Conservation (phyloP, 495 filamentous ascomycete genomes). For the Aspergillus affinis region DNA sequence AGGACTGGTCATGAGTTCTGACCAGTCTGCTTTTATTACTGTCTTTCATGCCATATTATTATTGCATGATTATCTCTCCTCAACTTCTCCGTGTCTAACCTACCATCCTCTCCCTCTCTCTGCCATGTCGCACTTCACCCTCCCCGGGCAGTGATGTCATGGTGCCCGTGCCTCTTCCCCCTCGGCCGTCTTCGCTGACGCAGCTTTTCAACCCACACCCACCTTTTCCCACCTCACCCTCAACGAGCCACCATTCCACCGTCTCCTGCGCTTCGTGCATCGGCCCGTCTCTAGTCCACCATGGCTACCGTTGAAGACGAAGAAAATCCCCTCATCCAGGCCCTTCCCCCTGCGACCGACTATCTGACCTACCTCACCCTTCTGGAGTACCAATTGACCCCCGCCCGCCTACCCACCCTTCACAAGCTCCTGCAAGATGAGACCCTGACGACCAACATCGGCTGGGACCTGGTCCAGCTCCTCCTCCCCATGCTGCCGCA, state of each 20-base stretch:
- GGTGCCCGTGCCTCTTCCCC: background rate
- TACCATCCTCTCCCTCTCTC: background rate
- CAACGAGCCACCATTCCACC: conserved; percentile 6
- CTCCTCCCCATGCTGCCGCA: conserved; percentile 74
- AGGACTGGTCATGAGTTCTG: too few relatives aligned
- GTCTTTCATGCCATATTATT: too few relatives aligned
- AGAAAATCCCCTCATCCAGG: conserved; percentile 46
- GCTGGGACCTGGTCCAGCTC: conserved; percentile 91
- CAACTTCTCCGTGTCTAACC: too few relatives aligned
- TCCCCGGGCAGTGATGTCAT: background rate
- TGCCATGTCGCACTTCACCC: too few relatives aligned
- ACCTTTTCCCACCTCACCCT: conserved; percentile 8
- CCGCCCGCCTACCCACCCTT: conserved; percentile 71
- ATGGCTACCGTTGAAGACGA: conserved; percentile 23
- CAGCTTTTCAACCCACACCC: background rate
- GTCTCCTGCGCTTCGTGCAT: conserved; percentile 6
- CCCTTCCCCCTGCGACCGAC: conserved; percentile 70
- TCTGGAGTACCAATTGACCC: conserved; percentile 78
- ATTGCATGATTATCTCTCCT: too few relatives aligned
- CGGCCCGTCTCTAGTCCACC: conserved; percentile 17
- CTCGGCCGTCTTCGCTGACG: background rate
- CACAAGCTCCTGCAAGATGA: conserved; percentile 81
- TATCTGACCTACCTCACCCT: conserved; percentile 87
- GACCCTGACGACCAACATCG: conserved; percentile 82
- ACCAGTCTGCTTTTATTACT: too few relatives aligned